Conservation (phyloP, 1,139 yeast species). For the Hyphopichia burtonii region DNA sequence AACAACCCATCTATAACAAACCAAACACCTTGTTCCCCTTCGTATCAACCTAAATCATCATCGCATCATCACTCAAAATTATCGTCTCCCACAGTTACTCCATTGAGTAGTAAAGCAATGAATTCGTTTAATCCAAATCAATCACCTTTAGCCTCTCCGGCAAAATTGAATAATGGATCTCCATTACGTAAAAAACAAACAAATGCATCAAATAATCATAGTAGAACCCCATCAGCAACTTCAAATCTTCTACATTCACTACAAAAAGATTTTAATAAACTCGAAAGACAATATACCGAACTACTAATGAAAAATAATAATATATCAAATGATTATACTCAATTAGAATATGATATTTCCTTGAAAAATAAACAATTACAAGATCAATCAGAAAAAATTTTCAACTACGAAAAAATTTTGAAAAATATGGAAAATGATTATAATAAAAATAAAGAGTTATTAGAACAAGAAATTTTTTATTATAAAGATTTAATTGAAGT, state of each 20-base stretch:
- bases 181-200: not conserved
- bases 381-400: slow-evolving; percentile 18
- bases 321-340: slow-evolving; percentile 18
- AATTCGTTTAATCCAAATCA: slow-evolving; percentile 1
- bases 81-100: slow-evolving; percentile 1
- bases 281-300: slow-evolving; percentile 31
- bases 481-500: slow-evolving; percentile 34
- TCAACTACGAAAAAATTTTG: slow-evolving; percentile 20
- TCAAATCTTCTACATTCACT: slow-evolving; percentile 4
- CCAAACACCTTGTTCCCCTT: not conserved
- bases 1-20: not conserved
- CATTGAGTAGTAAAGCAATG: slow-evolving; percentile 1
- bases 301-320: slow-evolving; percentile 20
- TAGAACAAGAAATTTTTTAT: slow-evolving; percentile 28
- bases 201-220: not conserved
- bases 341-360: slow-evolving; percentile 22
- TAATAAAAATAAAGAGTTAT: slow-evolving; percentile 25
- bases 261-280: slow-evolving; percentile 12
- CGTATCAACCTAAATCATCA: not conserved
- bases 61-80: not conserved
- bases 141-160: slow-evolving; percentile 3
- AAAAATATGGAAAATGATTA: slow-evolving; percentile 20
- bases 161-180: slow-evolving; percentile 1
- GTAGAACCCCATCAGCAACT: not conserved
- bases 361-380: slow-evolving; percentile 16